Conservation (phyloP, 1,139 yeast genomes). For the Scheffersomyces titani region DNA sequence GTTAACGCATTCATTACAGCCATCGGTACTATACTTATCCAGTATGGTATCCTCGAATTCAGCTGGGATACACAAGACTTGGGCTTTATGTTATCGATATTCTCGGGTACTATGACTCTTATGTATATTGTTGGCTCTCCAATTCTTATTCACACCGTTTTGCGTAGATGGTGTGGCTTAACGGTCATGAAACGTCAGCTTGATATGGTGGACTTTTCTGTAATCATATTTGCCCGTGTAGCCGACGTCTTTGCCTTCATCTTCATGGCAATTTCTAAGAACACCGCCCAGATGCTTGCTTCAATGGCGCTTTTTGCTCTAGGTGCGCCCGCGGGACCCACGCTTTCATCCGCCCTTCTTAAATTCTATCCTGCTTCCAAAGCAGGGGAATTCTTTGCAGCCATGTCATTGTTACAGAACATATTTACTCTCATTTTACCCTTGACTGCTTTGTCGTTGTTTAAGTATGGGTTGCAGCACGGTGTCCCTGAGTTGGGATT, state of each 20-base stretch:
- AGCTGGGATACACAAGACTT: neutral
- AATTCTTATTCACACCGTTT: constrained; percentile 8
- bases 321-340: constrained; percentile 6
- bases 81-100: neutral
- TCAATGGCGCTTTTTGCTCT: neutral
- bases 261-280: constrained; percentile 4
- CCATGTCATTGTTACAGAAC: constrained; percentile 13
- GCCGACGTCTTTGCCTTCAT: constrained; percentile 1
- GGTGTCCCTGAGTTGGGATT: neutral
- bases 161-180: constrained; percentile 7
- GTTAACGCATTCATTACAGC: neutral
- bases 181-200: constrained; percentile 9
- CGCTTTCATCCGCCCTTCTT: constrained; percentile 13
- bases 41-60: constrained; percentile 1
- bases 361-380: constrained; percentile 17
- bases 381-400: constrained; percentile 17
- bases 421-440: constrained; percentile 10
- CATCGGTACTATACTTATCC: neutral
- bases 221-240: constrained; percentile 6
- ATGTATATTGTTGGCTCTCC: constrained; percentile 8
- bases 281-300: constrained; percentile 7
- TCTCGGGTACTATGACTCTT: neutral
- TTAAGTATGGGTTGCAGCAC: constrained; percentile 5
- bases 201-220: constrained; percentile 12
- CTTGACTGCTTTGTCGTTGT: constrained; percentile 8